A percentile compares a stretch with the other conserved stretches of the same genome.
These are phyloP conservation scores for Kwoniella pini DNA, from an alignment of 768 basidiomycete species.

Conservation along the genomic window DNA sequence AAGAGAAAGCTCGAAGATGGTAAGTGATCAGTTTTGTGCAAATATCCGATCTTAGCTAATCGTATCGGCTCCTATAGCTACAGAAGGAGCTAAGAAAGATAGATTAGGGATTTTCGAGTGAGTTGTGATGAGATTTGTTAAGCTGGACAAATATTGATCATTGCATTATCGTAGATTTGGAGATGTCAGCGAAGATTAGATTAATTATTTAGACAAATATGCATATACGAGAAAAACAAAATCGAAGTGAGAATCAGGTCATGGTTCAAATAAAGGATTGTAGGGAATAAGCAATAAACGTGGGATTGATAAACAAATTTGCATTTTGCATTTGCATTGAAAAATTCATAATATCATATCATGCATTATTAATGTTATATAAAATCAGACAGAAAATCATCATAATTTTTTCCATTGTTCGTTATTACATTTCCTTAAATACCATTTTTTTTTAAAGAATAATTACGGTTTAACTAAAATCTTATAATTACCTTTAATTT, in stretches of 20 bases:
- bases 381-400: no score
- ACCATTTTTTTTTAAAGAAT: no score
- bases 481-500: not conserved
- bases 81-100: constrained; percentile 52
- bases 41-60: constrained; percentile 19
- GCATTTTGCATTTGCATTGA: not conserved
- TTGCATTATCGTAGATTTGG: constrained; percentile 38
- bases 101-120: constrained; percentile 55
- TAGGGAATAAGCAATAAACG: no score
- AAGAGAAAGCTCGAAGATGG: constrained; percentile 48
- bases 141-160: not conserved
- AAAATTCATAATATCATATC: not conserved
- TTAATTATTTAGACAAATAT: no score
- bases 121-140: constrained; percentile 9
- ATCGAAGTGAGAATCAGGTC: no score
- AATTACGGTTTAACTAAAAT: constrained; percentile 12
- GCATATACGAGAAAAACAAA: no score
- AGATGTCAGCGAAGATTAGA: constrained; percentile 53
- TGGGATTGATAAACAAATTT: not conserved
- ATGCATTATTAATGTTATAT: not conserved
- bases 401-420: no score
- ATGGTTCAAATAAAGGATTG: no score
- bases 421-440: no score
- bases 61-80: constrained; percentile 24
- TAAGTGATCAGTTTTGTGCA: constrained; percentile 14